Evolutionary conservation across 2,329 filamentous ascomycete genomes (phyloP).

Genomic region (Beauveria sp.): DNA sequence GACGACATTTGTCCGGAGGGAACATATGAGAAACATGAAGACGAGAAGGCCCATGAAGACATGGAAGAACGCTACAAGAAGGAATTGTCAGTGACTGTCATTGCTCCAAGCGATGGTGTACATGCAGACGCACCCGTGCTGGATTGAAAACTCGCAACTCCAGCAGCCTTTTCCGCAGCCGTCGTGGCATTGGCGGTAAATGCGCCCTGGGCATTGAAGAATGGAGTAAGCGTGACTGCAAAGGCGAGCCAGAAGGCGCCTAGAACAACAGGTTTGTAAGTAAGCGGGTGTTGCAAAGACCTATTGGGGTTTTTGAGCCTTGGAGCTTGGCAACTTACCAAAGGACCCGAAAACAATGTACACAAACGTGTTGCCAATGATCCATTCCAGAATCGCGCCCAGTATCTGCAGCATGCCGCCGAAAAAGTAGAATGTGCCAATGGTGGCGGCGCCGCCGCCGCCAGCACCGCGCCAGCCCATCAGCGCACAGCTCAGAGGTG

Average conservation of each 20-base stretch:
- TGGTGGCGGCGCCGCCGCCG: slow-evolving; percentile 33
- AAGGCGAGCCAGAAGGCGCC: slow-evolving; percentile 8
- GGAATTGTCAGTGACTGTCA: background rate
- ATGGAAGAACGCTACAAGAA: slow-evolving; percentile 45
- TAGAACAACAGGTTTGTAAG: background rate
- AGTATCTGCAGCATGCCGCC: slow-evolving; percentile 40
- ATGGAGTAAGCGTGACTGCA: background rate
- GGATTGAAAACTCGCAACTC: slow-evolving; percentile 35
- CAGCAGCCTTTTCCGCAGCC: slow-evolving; percentile 5
- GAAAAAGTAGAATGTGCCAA: slow-evolving; percentile 36
- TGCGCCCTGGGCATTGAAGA: slow-evolving; percentile 1
- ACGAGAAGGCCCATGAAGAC: slow-evolving; percentile 54
- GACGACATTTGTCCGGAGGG: slow-evolving; percentile 59
- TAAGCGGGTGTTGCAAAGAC: too few relatives aligned
- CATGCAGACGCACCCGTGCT: slow-evolving; percentile 34
- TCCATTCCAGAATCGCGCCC: slow-evolving; percentile 41
- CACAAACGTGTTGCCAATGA: slow-evolving; percentile 46
- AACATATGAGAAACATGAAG: slow-evolving; percentile 56
- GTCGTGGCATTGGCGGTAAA: slow-evolving; percentile 7
- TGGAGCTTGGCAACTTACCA: background rate
- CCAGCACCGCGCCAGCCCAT: slow-evolving; percentile 42
- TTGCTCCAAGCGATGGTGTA: background rate
- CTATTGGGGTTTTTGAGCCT: background rate
- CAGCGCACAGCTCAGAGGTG: slow-evolving; percentile 24
- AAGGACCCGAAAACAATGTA: slow-evolving; percentile 39